A percentile compares a stretch with the other conserved stretches of the same genome.
phyloP scores from a whole-genome alignment of 116 monocot genomes.

The Trichopus zeylanicus region DNA sequence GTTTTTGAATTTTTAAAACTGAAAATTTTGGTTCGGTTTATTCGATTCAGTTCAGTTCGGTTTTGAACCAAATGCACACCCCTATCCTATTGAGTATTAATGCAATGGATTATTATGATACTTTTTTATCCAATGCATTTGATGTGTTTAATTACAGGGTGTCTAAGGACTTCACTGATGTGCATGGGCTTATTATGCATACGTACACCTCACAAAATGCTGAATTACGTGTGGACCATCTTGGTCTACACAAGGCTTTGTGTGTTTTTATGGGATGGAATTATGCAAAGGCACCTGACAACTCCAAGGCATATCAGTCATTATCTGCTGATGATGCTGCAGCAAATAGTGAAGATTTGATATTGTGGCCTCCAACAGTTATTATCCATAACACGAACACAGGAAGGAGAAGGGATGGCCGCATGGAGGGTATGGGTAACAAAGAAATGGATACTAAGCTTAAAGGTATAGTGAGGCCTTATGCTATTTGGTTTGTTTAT shows the following conservation, averaged over 20 bases:
- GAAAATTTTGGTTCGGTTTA: too few relatives aligned
- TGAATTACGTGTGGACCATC: slow-evolving; percentile 67
- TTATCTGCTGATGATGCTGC: slow-evolving; percentile 54
- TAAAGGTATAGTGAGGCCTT: slow-evolving; percentile 52
- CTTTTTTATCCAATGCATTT: slow-evolving; percentile 17
- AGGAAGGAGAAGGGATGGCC: slow-evolving; percentile 74
- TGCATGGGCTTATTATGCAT: slow-evolving; percentile 81
- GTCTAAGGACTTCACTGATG: slow-evolving; percentile 71
- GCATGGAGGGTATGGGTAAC: slow-evolving; percentile 81
- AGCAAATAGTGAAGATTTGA: slow-evolving; percentile 82
- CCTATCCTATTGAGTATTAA: neutral
- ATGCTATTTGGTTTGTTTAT: neutral
- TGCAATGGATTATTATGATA: slow-evolving; percentile 3
- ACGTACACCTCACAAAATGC: slow-evolving; percentile 49
- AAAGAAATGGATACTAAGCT: slow-evolving; percentile 90
- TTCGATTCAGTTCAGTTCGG: too few relatives aligned
- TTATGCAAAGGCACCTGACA: slow-evolving; percentile 63
- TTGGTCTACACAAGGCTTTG: slow-evolving; percentile 89
- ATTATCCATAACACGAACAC: slow-evolving; percentile 71
- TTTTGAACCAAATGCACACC: too few relatives aligned
- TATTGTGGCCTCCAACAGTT: slow-evolving; percentile 86
- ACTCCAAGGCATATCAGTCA: slow-evolving; percentile 67
- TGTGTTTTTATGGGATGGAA: slow-evolving; percentile 98
- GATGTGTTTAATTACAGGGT: slow-evolving; percentile 50
- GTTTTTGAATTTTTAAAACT: too few relatives aligned